Percentiles rank a stretch among this genome's conserved stretches.
Evolutionary conservation across 108 stramenopile species (phyloP).

Genomic region (Stephanodiscus minutulus): DNA sequence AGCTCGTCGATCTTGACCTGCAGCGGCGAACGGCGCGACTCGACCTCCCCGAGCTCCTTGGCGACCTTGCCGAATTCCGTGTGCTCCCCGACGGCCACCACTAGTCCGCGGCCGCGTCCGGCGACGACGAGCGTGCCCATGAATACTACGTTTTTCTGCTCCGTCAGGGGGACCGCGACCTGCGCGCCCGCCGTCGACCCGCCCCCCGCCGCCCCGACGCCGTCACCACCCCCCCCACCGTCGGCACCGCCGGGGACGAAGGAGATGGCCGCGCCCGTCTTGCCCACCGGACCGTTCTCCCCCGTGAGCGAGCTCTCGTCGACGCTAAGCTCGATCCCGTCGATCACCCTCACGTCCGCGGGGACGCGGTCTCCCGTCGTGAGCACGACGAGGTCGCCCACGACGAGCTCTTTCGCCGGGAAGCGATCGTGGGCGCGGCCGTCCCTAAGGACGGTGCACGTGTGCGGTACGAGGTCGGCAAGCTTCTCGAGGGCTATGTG

Average conservation of each 20-base stretch:
- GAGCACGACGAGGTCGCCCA: constrained; percentile 94
- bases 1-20: constrained; percentile 97
- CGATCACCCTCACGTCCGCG: constrained; percentile 93
- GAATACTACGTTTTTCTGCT: constrained; percentile 91
- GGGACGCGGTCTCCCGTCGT: constrained; percentile 92
- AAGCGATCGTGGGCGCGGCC: constrained; percentile 69
- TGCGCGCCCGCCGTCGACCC: constrained; percentile 12
- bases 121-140: constrained; percentile 91
- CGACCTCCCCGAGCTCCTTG: constrained; percentile 77
- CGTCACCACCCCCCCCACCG: background rate
- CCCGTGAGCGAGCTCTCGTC: constrained; percentile 94
- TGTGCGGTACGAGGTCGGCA: constrained; percentile 83
- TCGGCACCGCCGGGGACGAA: background rate
- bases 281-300: constrained; percentile 85
- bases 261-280: constrained; percentile 55
- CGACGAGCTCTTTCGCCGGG: constrained; percentile 86
- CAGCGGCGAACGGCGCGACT: constrained; percentile 85
- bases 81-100: constrained; percentile 81
- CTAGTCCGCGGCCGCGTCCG: constrained; percentile 89
- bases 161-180: constrained; percentile 61
- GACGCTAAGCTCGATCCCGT: constrained; percentile 73
- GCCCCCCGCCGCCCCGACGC: constrained; percentile 14
- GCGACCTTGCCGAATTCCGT: constrained; percentile 96
- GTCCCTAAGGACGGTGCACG: constrained; percentile 83
- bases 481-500: constrained; percentile 93